Conservation (phyloP, 2,329 filamentous ascomycete species). For the Colletotrichum incanum region DNA sequence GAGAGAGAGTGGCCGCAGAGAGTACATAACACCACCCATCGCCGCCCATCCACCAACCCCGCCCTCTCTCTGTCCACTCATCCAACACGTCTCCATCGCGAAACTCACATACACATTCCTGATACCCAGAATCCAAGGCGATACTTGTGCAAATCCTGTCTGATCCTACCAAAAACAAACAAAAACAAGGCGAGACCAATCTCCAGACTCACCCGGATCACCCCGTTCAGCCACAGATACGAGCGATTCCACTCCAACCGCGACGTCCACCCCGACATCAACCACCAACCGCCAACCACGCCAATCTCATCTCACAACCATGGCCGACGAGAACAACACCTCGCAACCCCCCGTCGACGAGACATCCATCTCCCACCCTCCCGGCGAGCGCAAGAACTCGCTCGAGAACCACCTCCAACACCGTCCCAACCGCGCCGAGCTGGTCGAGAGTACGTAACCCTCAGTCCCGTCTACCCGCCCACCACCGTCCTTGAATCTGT, state of each 20-base stretch:
- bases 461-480: background rate
- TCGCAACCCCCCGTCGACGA: constrained; percentile 63
- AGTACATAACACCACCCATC: constrained; percentile 33
- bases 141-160: constrained; percentile 12
- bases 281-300: constrained; percentile 22
- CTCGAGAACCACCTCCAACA: constrained; percentile 81
- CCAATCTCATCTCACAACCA: constrained; percentile 42
- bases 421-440: constrained; percentile 81
- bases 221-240: constrained; percentile 29
- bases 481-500: background rate
- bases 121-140: constrained; percentile 20
- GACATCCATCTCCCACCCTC: constrained; percentile 69
- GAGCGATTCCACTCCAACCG: background rate
- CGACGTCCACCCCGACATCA: background rate
- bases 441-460: constrained; percentile 80
- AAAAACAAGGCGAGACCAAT: constrained; percentile 34
- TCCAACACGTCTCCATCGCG: constrained; percentile 12
- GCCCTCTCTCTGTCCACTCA: constrained; percentile 21
- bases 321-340: constrained; percentile 52
- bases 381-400: constrained; percentile 73
- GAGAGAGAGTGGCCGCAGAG: background rate
- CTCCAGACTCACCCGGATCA: background rate
- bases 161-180: constrained; percentile 22
- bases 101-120: constrained; percentile 2
- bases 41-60: constrained; percentile 15